Base-by-base conservation (phyloP, 805 yeast genomes). In the Teunomyces kruisii region DNA sequence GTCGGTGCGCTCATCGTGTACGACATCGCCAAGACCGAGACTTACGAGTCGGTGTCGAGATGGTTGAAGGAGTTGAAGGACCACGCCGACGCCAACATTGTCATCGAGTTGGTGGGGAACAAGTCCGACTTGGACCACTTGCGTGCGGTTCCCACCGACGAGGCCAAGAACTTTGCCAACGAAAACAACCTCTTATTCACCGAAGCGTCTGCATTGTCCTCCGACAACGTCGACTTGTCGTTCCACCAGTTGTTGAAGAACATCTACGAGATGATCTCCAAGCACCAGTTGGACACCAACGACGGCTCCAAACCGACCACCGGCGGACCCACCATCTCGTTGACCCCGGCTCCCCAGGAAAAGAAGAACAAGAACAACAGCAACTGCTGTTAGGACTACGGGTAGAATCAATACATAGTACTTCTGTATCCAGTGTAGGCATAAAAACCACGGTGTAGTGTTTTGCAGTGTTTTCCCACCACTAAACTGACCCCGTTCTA, bases 111-210 rank as follows among this genome's bases (percentile, higher is more conserved):
- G 54, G 94, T 90, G 52, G 97, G 96, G 58, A 91, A 90, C 71
- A 91, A 91, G 67, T 80, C 88, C 27, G 97, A 91, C 74, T 76
- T 90, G 64, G 88, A 84, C 55, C 97, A 92, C 68, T 75, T 90
- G 61, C 82, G 99, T 61, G 97, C 97, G 0, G 96, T 94, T 15
- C 96, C 98, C 48, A 91, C 97, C 27, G 98, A 94, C 47, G 99
- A 94, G 70, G 99, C 98, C 48, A 86, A 84, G 68, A 87, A 85
- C 61, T 91, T 91, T 71, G 96, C 97, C 32, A 81, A 87, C 48
- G 97, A 94, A 68, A 91, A 94, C 72, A 88, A 81, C 65, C 76
- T 94, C 57, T 74, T 94, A 58, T 94, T 94, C 65, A 92, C 97
- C 38, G 99, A 94, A 74, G 95, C 98, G 12, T 85, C 95, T 49